A percentile compares a stretch with the other conserved stretches of the same genome.
Conservation (phyloP, 805 yeast species). For the Kazachstania taianensis region DNA sequence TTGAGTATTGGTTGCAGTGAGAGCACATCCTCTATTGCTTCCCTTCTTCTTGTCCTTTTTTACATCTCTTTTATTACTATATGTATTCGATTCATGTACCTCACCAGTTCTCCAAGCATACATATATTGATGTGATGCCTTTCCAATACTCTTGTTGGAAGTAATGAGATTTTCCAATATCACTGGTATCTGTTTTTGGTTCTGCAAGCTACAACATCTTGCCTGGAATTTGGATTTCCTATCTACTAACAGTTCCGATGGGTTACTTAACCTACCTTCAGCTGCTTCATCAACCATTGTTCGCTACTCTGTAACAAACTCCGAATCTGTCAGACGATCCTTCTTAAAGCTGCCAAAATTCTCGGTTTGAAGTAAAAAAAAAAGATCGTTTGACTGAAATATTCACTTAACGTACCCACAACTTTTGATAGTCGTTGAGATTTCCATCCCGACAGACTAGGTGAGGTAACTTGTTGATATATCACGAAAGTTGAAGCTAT, state of each 20-base stretch:
- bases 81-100: conserved; percentile 1
- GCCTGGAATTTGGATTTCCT: conserved; percentile 63
- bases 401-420: no score
- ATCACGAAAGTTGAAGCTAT: no score
- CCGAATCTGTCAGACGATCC: no score
- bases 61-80: conserved; percentile 3
- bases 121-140: conserved; percentile 65
- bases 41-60: conserved; percentile 7
- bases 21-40: conserved; percentile 1
- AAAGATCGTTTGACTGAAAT: no score
- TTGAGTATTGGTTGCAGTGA: conserved; percentile 17
- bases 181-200: conserved; percentile 34
- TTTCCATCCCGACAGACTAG: no score
- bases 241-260: conserved; percentile 35
- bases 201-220: conserved; percentile 36
- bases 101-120: conserved; percentile 58
- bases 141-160: conserved; percentile 38
- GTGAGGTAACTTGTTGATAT: no score
- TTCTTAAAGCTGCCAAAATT: no score
- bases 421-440: no score
- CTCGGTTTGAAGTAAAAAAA: no score
- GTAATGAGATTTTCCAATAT: conserved; percentile 35
- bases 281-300: no score
- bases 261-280: no score
- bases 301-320: no score